Percentiles rank a stretch among this genome's conserved stretches.
Evolutionary conservation across 2,329 filamentous ascomycete species (phyloP).

Genomic region (Aspergillus quadricinctus): DNA sequence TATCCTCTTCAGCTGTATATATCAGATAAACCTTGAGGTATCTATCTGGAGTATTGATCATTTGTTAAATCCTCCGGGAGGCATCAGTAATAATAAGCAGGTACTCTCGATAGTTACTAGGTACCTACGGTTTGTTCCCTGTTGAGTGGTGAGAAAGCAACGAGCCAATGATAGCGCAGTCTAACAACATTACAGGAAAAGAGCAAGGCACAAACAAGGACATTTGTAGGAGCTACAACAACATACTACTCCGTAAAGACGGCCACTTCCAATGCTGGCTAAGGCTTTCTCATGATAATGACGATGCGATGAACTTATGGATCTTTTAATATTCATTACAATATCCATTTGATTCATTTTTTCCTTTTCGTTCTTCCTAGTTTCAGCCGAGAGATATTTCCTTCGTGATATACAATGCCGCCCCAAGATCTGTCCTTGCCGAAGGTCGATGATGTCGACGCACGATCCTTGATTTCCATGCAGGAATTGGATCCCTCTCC

Average conservation of each 20-base stretch:
- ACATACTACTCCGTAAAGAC: neutral
- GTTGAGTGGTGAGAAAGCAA: neutral
- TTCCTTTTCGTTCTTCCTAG: neutral
- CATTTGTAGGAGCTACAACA: neutral
- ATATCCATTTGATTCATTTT: neutral
- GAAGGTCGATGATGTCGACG: conserved; percentile 27
- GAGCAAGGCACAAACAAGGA: neutral
- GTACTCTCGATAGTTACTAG: neutral
- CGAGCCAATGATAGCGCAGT: neutral
- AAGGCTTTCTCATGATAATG: neutral
- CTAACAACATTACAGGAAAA: neutral
- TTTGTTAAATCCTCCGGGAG: neutral
- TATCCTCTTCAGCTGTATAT: neutral
- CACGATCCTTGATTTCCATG: conserved; percentile 58
- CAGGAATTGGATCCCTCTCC: conserved; percentile 78
- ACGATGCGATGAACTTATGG: neutral
- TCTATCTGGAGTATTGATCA: neutral
- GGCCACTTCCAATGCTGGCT: neutral
- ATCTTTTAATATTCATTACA: neutral
- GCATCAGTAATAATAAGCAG: neutral
- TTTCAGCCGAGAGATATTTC: neutral
- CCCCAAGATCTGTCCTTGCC: conserved; percentile 8
- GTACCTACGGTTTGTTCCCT: neutral
- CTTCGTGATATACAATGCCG: conserved; percentile 11
- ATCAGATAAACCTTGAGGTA: neutral